A percentile compares a stretch with the other conserved stretches of the same genome.
Conservation (phyloP, 176 grass and related monocot genomes). For the Leersia perrieri region DNA sequence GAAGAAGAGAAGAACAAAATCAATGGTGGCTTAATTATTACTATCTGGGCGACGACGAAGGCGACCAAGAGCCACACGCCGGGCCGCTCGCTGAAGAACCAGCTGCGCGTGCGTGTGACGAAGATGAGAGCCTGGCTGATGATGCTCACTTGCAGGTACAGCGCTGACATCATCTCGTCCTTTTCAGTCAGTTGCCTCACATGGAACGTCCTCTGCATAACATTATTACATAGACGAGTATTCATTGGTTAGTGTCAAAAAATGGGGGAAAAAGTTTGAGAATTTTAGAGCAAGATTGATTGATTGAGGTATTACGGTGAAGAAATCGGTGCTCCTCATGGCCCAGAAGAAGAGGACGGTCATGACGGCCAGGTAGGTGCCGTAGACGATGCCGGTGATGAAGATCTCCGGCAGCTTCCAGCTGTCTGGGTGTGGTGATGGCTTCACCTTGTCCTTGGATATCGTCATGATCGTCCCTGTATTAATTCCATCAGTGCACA, state of each 20-base stretch:
- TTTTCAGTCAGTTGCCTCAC: slow-evolving; percentile 46
- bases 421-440: slow-evolving; percentile 88
- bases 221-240: too few species aligned
- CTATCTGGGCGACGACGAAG: slow-evolving; percentile 84
- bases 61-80: slow-evolving; percentile 58
- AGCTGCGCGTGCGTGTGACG: slow-evolving; percentile 76
- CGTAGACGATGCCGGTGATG: slow-evolving; percentile 81
- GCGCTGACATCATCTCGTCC: slow-evolving; percentile 78
- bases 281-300: too few species aligned
- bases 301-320: slow-evolving; percentile 40
- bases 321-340: slow-evolving; percentile 84
- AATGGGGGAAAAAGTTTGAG: too few species aligned
- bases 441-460: slow-evolving; percentile 91
- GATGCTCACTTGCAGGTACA: slow-evolving; percentile 98
- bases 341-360: slow-evolving; percentile 96
- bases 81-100: slow-evolving; percentile 62
- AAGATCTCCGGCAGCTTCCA: slow-evolving; percentile 98
- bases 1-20: background rate
- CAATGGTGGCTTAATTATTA: too few species aligned
- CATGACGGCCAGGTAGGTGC: slow-evolving; percentile 80
- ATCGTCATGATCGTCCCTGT: slow-evolving; percentile 98
- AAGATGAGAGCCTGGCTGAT: slow-evolving; percentile 99
- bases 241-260: too few species aligned
- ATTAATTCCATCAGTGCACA: background rate
- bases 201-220: slow-evolving; percentile 54